phyloP scores from a whole-genome alignment of 2,329 filamentous ascomycete genomes.

The Fusarium nisikadoi region DNA sequence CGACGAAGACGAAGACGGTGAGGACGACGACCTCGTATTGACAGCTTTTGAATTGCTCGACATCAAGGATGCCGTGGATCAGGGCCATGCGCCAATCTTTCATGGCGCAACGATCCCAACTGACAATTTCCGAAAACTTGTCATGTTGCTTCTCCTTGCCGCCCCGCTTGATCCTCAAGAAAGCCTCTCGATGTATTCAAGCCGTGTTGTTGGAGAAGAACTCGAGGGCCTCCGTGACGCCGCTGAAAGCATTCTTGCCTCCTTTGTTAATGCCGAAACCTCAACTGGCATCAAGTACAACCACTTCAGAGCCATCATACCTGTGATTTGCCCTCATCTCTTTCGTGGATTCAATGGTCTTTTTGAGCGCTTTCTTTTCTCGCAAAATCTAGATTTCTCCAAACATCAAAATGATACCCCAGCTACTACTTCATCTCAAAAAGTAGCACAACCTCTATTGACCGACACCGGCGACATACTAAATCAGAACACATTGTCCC shows the following conservation, averaged over 20 bases:
- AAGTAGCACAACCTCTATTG: conserved; percentile 60
- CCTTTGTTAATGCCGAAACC: conserved; percentile 73
- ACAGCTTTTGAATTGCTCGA: conserved; percentile 76
- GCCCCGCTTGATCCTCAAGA: conserved; percentile 74
- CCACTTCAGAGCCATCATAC: conserved; percentile 69
- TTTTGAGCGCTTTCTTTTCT: conserved; percentile 81
- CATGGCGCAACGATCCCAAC: conserved; percentile 76
- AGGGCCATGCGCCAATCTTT: conserved; percentile 61
- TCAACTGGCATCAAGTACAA: conserved; percentile 70
- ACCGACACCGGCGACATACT: conserved; percentile 69
- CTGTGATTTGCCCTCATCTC: conserved; percentile 70
- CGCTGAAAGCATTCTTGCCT: conserved; percentile 72
- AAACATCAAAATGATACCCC: conserved; percentile 54
- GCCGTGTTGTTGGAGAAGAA: conserved; percentile 64
- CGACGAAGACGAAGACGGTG: conserved; percentile 59
- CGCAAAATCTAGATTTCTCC: conserved; percentile 74
- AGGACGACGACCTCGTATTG: conserved; percentile 72
- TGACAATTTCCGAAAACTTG: conserved; percentile 76
- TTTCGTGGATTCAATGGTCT: conserved; percentile 75
- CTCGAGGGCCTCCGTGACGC: conserved; percentile 68
- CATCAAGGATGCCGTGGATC: conserved; percentile 68
- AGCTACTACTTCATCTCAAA: conserved; percentile 25
- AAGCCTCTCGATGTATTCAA: conserved; percentile 69
- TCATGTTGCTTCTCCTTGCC: conserved; percentile 75
- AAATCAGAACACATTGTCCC: conserved; percentile 70